Evolutionary conservation across 2,329 filamentous ascomycete species (phyloP).

Genomic region (Penicillium vulpinum): DNA sequence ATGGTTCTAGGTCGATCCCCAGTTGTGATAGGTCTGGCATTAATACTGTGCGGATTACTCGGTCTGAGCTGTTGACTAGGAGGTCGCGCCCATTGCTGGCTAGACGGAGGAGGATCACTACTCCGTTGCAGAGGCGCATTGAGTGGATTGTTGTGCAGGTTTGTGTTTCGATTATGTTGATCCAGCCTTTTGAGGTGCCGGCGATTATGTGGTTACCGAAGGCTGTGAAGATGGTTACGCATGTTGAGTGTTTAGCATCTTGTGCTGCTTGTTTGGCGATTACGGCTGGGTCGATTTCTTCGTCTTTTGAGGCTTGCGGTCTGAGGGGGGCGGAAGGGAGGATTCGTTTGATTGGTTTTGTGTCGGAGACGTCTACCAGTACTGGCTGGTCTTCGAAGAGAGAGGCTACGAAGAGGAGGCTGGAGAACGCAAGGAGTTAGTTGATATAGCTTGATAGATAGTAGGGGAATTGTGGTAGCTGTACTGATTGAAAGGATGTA

Average conservation of each 20-base stretch:
- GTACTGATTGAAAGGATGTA: slow-evolving; percentile 88
- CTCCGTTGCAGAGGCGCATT: slow-evolving; percentile 80
- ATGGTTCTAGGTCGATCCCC: slow-evolving; percentile 67
- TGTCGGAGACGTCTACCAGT: slow-evolving; percentile 74
- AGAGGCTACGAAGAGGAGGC: slow-evolving; percentile 82
- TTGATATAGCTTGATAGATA: not conserved
- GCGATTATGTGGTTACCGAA: slow-evolving; percentile 85
- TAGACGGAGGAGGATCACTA: slow-evolving; percentile 83
- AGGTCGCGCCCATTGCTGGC: slow-evolving; percentile 82
- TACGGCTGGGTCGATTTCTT: slow-evolving; percentile 57
- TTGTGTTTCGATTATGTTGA: slow-evolving; percentile 88
- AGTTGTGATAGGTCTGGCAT: slow-evolving; percentile 69
- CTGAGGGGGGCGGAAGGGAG: slow-evolving; percentile 82
- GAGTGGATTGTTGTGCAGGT: slow-evolving; percentile 84
- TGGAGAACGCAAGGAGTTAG: slow-evolving; percentile 37
- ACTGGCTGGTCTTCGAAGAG: slow-evolving; percentile 91
- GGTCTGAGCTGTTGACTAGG: slow-evolving; percentile 89
- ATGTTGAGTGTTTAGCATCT: slow-evolving; percentile 93
- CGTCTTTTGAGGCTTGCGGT: slow-evolving; percentile 63
- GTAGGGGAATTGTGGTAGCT: slow-evolving; percentile 26
- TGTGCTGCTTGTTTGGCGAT: slow-evolving; percentile 86
- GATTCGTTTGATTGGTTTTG: slow-evolving; percentile 70
- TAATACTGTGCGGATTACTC: slow-evolving; percentile 89
- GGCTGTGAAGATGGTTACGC: slow-evolving; percentile 83
- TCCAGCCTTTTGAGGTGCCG: slow-evolving; percentile 91